Evolutionary conservation across 2,329 filamentous ascomycete species (phyloP), one percentile per base, ranked within the genome.

Genomic region (Trichoderma sp.): DNA sequence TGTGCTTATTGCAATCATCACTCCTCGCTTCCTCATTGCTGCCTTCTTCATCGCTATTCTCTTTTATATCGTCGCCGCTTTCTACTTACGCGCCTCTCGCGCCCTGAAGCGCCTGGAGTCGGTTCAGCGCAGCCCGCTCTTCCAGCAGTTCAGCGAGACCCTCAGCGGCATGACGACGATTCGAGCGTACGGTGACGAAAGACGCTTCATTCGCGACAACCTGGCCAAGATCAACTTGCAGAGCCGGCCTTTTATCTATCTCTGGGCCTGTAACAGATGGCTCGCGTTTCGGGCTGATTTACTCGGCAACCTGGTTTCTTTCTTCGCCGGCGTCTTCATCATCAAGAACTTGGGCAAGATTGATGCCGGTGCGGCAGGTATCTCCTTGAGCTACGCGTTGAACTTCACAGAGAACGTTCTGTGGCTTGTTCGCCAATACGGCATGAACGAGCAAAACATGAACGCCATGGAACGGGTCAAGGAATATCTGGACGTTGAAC

Each of bases 361-460:
- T 63, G 92, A 98, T 76, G 88, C 95, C 50, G 95, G 95, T 68
- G 91, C 93, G 56, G 95, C 94, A 39, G 95, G 95, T 80, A 85
- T 99, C 68, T 96, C 95, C 5, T 82, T 99, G 72, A 97, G 92
- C 58, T 99, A 99, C 73, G 95, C 95, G 17, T 92, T 99, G 70
- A 94, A 92, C 1, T 99, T 99, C 73, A 96, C 93, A 0, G 95
- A 99, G 76, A 98, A 97, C 70, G 90, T 99, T 7, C 80, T 99
- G 19, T 99, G 95, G 95, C 88, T 98, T 63, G 93, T 99, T 34
- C 89, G 95, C 54, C 83, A 97, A 15, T 99, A 99, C 76, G 90
- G 93, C 0, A 88, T 91, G 74, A 97, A 98, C 73, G 95, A 99
- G 79, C 95, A 99, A 78, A 98, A 97, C 78, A 98, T 99, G 95